phyloP scores from a whole-genome alignment of 192 early-diverging fungal species.

The Coemansia furcata region DNA sequence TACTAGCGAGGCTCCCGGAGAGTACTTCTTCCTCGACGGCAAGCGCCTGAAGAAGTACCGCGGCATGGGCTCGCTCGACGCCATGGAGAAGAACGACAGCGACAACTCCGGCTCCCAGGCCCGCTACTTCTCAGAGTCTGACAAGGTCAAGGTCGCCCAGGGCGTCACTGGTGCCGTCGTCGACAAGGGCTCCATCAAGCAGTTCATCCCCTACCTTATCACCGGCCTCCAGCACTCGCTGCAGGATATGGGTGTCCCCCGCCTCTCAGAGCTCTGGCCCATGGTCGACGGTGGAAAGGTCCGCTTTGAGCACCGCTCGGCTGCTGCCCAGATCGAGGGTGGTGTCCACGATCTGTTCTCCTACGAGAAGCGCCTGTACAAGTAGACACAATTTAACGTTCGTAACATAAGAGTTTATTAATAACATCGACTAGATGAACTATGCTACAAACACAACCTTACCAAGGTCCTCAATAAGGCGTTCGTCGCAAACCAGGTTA shows the following conservation, averaged over 20 bases:
- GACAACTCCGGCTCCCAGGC: slow-evolving; percentile 76
- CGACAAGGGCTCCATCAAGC: slow-evolving; percentile 94
- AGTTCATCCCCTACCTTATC: slow-evolving; percentile 87
- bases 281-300: slow-evolving; percentile 69
- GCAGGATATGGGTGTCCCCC: slow-evolving; percentile 91
- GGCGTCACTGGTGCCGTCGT: slow-evolving; percentile 97
- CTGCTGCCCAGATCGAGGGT: slow-evolving; percentile 94
- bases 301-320: slow-evolving; percentile 92
- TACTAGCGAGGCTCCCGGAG: slow-evolving; percentile 92
- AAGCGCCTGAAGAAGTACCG: slow-evolving; percentile 98
- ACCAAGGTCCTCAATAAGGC: background rate
- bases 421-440: too few species aligned
- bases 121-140: slow-evolving; percentile 96
- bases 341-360: slow-evolving; percentile 90
- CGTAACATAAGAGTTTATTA: background rate
- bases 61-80: slow-evolving; percentile 98
- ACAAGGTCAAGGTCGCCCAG: slow-evolving; percentile 97
- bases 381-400: slow-evolving; percentile 8
- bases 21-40: slow-evolving; percentile 98
- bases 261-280: slow-evolving; percentile 65
- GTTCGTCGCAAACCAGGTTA: background rate
- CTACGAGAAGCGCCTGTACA: slow-evolving; percentile 78
- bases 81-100: slow-evolving; percentile 71
- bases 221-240: slow-evolving; percentile 95
- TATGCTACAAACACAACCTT: background rate